Base-by-base conservation (phyloP, 495 filamentous ascomycete genomes). In the Copromyces sp. region DNA sequence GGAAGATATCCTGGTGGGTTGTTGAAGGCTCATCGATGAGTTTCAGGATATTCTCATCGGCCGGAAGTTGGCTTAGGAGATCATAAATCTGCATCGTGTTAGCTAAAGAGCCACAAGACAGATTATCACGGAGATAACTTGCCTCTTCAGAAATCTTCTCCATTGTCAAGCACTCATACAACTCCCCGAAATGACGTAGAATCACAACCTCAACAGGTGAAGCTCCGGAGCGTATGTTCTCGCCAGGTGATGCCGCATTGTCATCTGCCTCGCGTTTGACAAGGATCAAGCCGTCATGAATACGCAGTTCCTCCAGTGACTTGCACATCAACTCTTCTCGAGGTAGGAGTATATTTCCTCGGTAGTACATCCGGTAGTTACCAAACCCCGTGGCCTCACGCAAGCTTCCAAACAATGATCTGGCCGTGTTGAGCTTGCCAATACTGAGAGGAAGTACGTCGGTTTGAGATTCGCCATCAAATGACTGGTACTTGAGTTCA, bases 111-210 rank as follows among this genome's bases (percentile, higher is more conserved):
- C 35, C 8, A 68, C 4, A 38, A 40, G 68, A 35, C 35, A 65
- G 9, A 29, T 39, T 29, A 65, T 70, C 39, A 35, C 3, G 61
- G 12, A 5, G 11, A 6, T 47, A 68, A 73, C 80, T 73, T 83
- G 93, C 89, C 80, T 90, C 88, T 75, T 86, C 83, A n/a, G 91
- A 89, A 17, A 95, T 81, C 53, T 85, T 86, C 73, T 93, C 87
- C 78, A 95, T 88, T 69, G 88, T 88, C 44, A 99, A 86, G 75
- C 95, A 90, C 20, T 89, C 87, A 84, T 95, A 97, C 9, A 99
- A 81, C 71, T 94, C 89, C 70, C 93, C 88, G 78, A 97, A 97
- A 80, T 97, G 93, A 71, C 90, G 88, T 71, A 97, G 81, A 29
- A 98, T 89, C 73, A 94, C 92, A 16, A 85, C 83, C 74, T 97